phyloP scores from a whole-genome alignment of 192 early-diverging fungal genomes.

The Funneliformis geosporum region DNA sequence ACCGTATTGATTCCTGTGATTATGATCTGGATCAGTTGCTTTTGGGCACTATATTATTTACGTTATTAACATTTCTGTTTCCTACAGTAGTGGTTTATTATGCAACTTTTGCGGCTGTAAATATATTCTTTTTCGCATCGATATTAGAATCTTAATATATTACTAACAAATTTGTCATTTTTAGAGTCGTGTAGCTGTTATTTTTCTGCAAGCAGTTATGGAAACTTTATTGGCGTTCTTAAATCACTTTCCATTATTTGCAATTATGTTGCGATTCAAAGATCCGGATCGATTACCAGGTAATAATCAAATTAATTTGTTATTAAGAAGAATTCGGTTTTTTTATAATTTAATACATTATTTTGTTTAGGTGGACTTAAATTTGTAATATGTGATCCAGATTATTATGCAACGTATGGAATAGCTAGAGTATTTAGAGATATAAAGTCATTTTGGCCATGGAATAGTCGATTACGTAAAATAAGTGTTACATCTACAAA shows the following conservation, averaged over 20 bases:
- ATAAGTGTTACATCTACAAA: neutral
- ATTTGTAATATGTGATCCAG: conserved; percentile 36
- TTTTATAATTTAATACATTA: neutral
- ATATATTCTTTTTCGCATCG: neutral
- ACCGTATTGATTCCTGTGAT: conserved; percentile 90
- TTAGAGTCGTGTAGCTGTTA: conserved; percentile 77
- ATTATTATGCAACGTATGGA: conserved; percentile 30
- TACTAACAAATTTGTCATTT: neutral
- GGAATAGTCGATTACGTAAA: neutral
- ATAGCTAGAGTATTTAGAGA: conserved; percentile 18
- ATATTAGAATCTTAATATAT: neutral
- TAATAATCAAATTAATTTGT: conserved; percentile 41
- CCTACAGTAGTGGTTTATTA: conserved; percentile 96
- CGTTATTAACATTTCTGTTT: conserved; percentile 89
- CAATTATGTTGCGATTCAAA: conserved; percentile 83
- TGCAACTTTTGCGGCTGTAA: conserved; percentile 81
- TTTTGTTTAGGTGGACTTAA: conserved; percentile 33
- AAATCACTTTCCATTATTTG: conserved; percentile 97
- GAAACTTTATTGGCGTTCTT: conserved; percentile 87
- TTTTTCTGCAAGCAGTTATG: conserved; percentile 76
- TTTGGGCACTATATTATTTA: conserved; percentile 92
- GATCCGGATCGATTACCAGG: conserved; percentile 88
- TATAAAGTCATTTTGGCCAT: conserved; percentile 29
- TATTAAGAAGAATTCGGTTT: too few species aligned
- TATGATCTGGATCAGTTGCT: conserved; percentile 95